A percentile compares a stretch with the other conserved stretches of the same genome.
These are phyloP conservation scores for Entonaema liquescens DNA, from an alignment of 495 filamentous ascomycete genomes.

Conservation along the genomic window DNA sequence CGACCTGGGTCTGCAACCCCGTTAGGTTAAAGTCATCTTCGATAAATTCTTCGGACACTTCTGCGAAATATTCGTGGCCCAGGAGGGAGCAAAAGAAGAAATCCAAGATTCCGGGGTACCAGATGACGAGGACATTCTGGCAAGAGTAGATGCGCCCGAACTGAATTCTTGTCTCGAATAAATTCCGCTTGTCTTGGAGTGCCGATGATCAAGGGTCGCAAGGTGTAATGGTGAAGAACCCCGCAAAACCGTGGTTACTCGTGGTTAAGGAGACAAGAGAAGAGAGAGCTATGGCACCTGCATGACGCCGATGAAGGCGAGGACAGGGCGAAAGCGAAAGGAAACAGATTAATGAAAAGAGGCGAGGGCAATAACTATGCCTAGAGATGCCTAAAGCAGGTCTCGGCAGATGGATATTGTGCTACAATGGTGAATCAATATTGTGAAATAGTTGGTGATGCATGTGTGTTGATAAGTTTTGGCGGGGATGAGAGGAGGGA, in stretches of 20 bases:
- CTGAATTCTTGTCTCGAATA: not conserved
- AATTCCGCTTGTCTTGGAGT: not conserved
- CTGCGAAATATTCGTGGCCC: slow-evolving; percentile 98
- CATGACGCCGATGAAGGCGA: slow-evolving; percentile 28
- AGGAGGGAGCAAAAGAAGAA: slow-evolving; percentile 91
- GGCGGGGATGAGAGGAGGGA: slow-evolving; percentile 27
- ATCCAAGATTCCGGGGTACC: slow-evolving; percentile 95
- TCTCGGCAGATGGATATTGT: slow-evolving; percentile 22
- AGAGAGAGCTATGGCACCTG: slow-evolving; percentile 28
- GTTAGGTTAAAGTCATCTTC: slow-evolving; percentile 99
- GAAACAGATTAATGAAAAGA: not conserved
- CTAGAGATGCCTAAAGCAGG: not conserved
- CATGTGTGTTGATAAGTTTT: slow-evolving; percentile 34
- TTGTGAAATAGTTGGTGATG: slow-evolving; percentile 24
- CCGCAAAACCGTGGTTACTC: slow-evolving; percentile 24
- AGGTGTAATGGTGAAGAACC: slow-evolving; percentile 13
- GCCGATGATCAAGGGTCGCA: slow-evolving; percentile 10
- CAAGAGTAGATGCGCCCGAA: not conserved
- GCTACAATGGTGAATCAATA: slow-evolving; percentile 35
- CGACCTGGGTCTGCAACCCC: slow-evolving; percentile 90
- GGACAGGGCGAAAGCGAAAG: not conserved
- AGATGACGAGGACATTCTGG: slow-evolving; percentile 73
- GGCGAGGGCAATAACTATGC: not conserved
- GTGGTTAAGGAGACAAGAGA: slow-evolving; percentile 19
- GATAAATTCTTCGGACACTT: slow-evolving; percentile 98